Conservation (phyloP, 2,329 filamentous ascomycete genomes). For the Magnaporthiopsis poae region DNA sequence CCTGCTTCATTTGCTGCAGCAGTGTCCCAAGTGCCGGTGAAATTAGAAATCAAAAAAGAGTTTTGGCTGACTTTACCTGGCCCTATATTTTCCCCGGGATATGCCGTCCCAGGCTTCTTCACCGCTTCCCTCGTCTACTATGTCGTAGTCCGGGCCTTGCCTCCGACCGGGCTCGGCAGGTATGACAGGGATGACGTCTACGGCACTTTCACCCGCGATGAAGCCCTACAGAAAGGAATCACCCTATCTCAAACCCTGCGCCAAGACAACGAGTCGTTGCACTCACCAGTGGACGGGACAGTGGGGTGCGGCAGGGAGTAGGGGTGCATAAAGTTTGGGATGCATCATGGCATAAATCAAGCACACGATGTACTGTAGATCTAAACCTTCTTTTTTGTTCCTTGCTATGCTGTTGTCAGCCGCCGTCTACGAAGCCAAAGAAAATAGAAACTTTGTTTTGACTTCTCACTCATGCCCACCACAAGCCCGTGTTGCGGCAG, state of each 20-base stretch:
- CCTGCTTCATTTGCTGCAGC: neutral
- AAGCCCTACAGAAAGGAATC: slow-evolving; percentile 21
- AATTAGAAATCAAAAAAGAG: too few species aligned
- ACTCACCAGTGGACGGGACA: neutral
- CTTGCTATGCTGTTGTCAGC: neutral
- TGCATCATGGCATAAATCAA: neutral
- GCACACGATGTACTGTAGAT: neutral
- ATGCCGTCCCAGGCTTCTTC: slow-evolving; percentile 2
- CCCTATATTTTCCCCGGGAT: neutral
- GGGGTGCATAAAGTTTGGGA: neutral
- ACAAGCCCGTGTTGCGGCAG: neutral
- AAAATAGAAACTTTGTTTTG: neutral
- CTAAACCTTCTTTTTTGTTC: neutral
- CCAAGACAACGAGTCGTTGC: neutral
- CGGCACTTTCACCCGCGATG: slow-evolving; percentile 32
- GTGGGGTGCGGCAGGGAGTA: neutral
- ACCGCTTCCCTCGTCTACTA: slow-evolving; percentile 5
- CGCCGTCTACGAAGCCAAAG: neutral
- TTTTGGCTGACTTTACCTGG: neutral
- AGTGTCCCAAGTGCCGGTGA: neutral
- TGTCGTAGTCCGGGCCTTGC: slow-evolving; percentile 28
- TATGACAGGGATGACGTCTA: slow-evolving; percentile 34
- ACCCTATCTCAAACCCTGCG: neutral
- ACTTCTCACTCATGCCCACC: neutral
- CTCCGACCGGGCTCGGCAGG: slow-evolving; percentile 29